Evolutionary conservation across 2,329 filamentous ascomycete species (phyloP), one percentile per base, ranked within the genome.

Genomic region (Alternaria sp.): DNA sequence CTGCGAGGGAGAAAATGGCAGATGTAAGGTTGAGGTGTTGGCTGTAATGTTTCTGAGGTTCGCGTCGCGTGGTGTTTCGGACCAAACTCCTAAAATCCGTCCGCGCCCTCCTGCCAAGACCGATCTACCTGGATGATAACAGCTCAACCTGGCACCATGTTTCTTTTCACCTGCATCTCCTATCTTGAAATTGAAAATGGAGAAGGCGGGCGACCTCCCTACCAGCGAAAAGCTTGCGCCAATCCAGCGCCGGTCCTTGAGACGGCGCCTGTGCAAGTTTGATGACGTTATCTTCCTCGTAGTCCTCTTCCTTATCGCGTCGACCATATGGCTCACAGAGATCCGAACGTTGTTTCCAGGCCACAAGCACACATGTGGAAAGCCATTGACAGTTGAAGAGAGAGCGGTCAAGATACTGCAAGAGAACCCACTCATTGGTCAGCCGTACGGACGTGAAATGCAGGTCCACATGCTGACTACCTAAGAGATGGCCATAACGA

Each of bases 401-500:
- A 67, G 79, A 62, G 79, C 77, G 1, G 61, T 65, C 26, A 76
- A 71, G 50, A 79, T 82, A 3, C 46, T 82, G 50, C 73, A 67
- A 15, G 65, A 80, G 10, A 81, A 80, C 45, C 80, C 80, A 5
- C 72, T 82, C 43, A 82, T 82, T 66, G 80, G 80, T 81, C 28
- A 58, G 73, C 65, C 32, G n/a, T 40, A 28, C 55, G 30, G 50
- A 12, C 17, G 30, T n/a, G 32, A 49, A 25, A 19, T n/a, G n/a
- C 19, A 43, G 32, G n/a, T 26, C 15, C 15, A 21, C 11, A 11
- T 51, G 59, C 73, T 78, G 49, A 79, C 59, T 19, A 44, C 5
- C 12, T 3, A 3, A 67, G 13, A 94, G 94, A 97, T 79, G 94
- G 94, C 1, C 94, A 97, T 77, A 91, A 97, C 81, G 95, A 98